Evolutionary conservation across 495 filamentous ascomycete species (phyloP), one percentile per base, ranked within the genome.

Genomic region (Parathielavia appendiculata): DNA sequence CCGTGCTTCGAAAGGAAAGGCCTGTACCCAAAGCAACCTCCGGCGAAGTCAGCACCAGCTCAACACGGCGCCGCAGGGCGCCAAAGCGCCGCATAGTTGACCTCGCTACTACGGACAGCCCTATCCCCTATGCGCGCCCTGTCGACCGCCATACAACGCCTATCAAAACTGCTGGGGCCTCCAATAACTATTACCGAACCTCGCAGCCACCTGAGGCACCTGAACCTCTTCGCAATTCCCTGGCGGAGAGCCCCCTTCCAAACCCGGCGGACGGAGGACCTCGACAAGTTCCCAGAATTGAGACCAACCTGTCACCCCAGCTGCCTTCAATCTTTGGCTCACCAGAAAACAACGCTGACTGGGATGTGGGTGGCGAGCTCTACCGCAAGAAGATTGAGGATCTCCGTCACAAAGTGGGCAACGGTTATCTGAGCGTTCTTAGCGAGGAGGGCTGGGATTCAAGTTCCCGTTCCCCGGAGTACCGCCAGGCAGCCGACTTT

Each of bases 371-470:
- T 51, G 85, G 86, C 49, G 90, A 95, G 64, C 75, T 90, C 7
- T 96, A 92, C 69, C 82, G 84, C 40, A 87, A 86, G 69, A 91
- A 91, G 63, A 83, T 97, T 48, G 90, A 93, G 70, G 87, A 87
- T 13, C 73, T 96, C 17, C 86, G 88, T 43, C 86, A 85, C 62
- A 89, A 96, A 59, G 84, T 95, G 51, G 89, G 90, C 38, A 87
- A 82, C 60, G 85, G 83, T 49, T 98, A 95, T 81, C 79, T 97
- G 34, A 90, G 83, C 58, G 88, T 90, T 6, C 78, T 97, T 46
- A 86, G 85, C 56, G 93, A 96, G 61, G 87, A 90, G 65, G 77
- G 79, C n/a, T 81, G 80, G 79, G 77, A 81, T 62, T 51, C 70
- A 10, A 53, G 66, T 1, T 66, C 70, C 40, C 69, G 70, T 38